phyloP scores from a whole-genome alignment of 2,329 filamentous ascomycete species.

The Oidium heveae region DNA sequence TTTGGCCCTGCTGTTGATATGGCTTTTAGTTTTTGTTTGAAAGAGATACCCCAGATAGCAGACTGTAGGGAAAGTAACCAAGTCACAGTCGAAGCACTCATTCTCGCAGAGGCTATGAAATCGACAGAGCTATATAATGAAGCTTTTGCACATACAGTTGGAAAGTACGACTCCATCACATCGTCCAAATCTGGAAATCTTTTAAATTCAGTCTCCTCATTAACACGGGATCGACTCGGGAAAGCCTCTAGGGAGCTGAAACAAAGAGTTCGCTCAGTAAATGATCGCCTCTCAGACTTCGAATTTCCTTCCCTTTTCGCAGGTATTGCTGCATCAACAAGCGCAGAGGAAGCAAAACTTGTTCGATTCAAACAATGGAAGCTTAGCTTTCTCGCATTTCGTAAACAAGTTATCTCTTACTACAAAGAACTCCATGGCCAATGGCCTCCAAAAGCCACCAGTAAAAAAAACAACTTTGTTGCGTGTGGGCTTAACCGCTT shows the following conservation, averaged over 20 bases:
- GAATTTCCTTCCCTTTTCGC: conserved; percentile 79
- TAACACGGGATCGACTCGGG: conserved; percentile 58
- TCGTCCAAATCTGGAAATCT: conserved; percentile 29
- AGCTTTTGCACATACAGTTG: conserved; percentile 73
- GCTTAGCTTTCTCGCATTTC: conserved; percentile 45
- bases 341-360: conserved; percentile 46
- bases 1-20: conserved; percentile 34
- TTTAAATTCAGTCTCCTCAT: conserved; percentile 32
- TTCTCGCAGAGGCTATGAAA: conserved; percentile 73
- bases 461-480: conserved; percentile 74
- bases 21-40: conserved; percentile 50
- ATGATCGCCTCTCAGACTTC: conserved; percentile 56
- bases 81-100: conserved; percentile 68
- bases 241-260: conserved; percentile 59
- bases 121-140: conserved; percentile 68
- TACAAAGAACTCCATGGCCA: conserved; percentile 43
- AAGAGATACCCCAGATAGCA: conserved; percentile 41
- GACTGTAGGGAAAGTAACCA: conserved; percentile 65
- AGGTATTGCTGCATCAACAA: conserved; percentile 66
- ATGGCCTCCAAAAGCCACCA: conserved; percentile 77
- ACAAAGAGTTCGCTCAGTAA: conserved; percentile 43
- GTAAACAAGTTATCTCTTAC: conserved; percentile 32
- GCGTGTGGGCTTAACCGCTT: conserved; percentile 69
- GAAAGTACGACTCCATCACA: conserved; percentile 55
- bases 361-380: conserved; percentile 74